A percentile compares a stretch with the other conserved stretches of the same genome.
These are phyloP conservation scores for Candida argentea DNA, from an alignment of 805 yeast species.

Conservation along the genomic window DNA sequence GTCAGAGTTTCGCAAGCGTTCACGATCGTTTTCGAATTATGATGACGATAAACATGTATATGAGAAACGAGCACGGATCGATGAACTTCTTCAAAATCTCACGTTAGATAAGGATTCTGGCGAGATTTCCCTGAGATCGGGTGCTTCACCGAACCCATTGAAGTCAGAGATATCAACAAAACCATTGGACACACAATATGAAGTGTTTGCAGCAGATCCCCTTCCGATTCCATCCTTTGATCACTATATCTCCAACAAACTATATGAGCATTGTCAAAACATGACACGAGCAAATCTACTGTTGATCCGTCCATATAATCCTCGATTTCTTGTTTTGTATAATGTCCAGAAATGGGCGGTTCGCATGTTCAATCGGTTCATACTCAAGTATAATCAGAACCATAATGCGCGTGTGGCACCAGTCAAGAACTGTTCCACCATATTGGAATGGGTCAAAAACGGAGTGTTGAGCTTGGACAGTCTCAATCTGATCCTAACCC, in stretches of 20 bases:
- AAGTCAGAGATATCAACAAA: too few species aligned
- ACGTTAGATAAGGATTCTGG: too few species aligned
- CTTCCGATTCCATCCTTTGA: too few species aligned
- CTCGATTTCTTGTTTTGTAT: constrained; percentile 13
- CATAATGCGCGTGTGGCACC: constrained; percentile 8
- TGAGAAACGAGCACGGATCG: too few species aligned
- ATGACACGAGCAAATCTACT: constrained; percentile 10
- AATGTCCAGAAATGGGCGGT: constrained; percentile 27
- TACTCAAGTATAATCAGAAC: constrained; percentile 16
- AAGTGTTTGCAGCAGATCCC: too few species aligned
- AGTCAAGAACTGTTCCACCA: constrained; percentile 13
- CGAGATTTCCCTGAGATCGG: too few species aligned
- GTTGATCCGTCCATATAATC: constrained; percentile 17
- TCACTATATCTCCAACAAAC: constrained; percentile 15
- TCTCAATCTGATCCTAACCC: constrained; percentile 14
- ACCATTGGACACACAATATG: too few species aligned
- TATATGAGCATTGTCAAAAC: constrained; percentile 13
- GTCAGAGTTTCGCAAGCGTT: too few species aligned
- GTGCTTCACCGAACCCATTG: too few species aligned
- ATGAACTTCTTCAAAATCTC: too few species aligned
- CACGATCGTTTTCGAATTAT: too few species aligned
- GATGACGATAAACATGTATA: too few species aligned
- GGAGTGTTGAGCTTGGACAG: constrained; percentile 12
- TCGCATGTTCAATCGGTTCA: constrained; percentile 25
- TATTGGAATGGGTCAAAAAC: constrained; percentile 14